These are phyloP conservation scores for Brettanomyces bruxellensis DNA, from an alignment of 805 yeast genomes.

Conservation along the genomic window DNA sequence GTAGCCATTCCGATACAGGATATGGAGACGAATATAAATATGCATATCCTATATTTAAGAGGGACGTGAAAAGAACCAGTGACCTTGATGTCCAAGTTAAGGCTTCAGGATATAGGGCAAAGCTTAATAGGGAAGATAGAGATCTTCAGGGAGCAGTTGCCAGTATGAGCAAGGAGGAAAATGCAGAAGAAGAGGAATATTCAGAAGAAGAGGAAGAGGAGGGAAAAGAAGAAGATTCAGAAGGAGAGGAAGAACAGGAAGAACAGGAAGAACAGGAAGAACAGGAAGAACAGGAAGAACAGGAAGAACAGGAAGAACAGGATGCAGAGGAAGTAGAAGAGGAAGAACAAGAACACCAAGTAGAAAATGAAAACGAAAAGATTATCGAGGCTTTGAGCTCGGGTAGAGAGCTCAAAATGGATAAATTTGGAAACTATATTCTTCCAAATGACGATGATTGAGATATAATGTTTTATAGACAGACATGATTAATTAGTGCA, in stretches of 20 bases:
- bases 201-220: conserved; percentile 15
- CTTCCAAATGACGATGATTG: conserved; percentile 16
- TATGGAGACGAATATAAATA: conserved; percentile 72
- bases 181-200: conserved; percentile 11
- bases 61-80: conserved; percentile 64
- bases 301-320: conserved; percentile 24
- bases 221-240: too few species aligned
- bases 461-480: too few species aligned
- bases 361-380: conserved; percentile 27
- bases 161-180: conserved; percentile 14
- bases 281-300: conserved; percentile 13
- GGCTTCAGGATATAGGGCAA: conserved; percentile 75
- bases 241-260: conserved; percentile 25
- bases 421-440: conserved; percentile 73
- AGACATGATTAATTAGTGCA: too few species aligned
- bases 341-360: conserved; percentile 17
- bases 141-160: conserved; percentile 74
- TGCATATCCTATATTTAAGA: conserved; percentile 68
- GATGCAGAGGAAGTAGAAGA: conserved; percentile 25
- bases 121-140: conserved; percentile 33
- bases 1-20: conserved; percentile 65
- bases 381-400: conserved; percentile 61
- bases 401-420: conserved; percentile 69
- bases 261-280: conserved; percentile 18
- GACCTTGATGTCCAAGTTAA: conserved; percentile 77